Base-by-base conservation (phyloP, 176 grass and related monocot genomes). In the Carex kokanica region DNA sequence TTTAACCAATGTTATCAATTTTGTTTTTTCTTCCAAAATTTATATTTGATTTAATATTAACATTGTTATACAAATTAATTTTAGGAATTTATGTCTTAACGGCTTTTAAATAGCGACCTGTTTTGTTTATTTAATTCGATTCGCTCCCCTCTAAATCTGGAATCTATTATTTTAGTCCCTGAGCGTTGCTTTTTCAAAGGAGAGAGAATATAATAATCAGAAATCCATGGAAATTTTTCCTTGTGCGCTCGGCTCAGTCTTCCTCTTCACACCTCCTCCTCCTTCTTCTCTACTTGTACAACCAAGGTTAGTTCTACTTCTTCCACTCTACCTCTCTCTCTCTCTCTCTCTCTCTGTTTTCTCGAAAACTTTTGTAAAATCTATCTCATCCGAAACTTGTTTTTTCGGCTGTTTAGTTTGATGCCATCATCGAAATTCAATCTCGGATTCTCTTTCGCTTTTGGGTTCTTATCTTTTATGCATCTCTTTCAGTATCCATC, bases 131-230 rank as follows among this genome's bases (percentile, higher is more conserved):
- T 74, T 79, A 38, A 57, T 75, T 74, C 60, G 65, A 87, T 82
- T 20, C 55, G 40, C 23, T 18, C 64, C 78, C 53, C 24, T 83
- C 85, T 62, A 80, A 64, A 55, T 74, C 40, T 81, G 67, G 38
- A 64, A 83, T 87, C 27, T 65, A 87, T 59, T 87, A 75, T 77
- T 83, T 83, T 77, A 87, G 85, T 87, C 85, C 84, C 85, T 55
- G 78, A 31, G 32, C 63, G 17, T 82, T 82, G 17, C 36, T 65
- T 82, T 86, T 83, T 77, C 78, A 34, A 75, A 40, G 85, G 78
- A 51, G 64, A 25, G 52, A 20, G n/a, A 86, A 60, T 82, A 81
- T 61, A 61, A 60, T 74, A 87, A 73, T 87, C 36, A 23, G 38
- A 62, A 82, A 74, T 51, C 40, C 34, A 74, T 74, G 65, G 18